phyloP scores from a whole-genome alignment of 768 basidiomycete genomes.

The Hericium coralloides region DNA sequence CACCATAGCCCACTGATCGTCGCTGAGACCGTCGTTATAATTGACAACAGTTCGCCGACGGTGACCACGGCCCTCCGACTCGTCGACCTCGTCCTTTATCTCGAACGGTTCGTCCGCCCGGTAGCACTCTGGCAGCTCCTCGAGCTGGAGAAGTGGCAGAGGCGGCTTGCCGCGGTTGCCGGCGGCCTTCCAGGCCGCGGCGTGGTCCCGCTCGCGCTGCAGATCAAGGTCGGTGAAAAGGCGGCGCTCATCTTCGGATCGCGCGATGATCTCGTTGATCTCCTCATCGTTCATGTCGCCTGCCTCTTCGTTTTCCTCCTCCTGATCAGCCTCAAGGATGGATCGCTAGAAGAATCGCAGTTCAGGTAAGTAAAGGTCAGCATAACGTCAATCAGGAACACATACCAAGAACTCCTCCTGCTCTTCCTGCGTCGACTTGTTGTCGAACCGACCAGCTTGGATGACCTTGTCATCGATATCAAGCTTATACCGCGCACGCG shows the following conservation, averaged over 20 bases:
- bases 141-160: conserved; percentile 67
- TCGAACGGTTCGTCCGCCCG: conserved; percentile 77
- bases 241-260: conserved; percentile 67
- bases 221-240: conserved; percentile 80
- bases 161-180: conserved; percentile 78
- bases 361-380: conserved; percentile 2
- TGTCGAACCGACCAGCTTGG: conserved; percentile 97
- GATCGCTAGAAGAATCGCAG: conserved; percentile 77
- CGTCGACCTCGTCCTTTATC: conserved; percentile 48
- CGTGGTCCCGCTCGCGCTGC: conserved; percentile 60
- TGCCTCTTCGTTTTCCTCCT: conserved; percentile 83
- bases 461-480: conserved; percentile 99
- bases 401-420: conserved; percentile 90
- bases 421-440: conserved; percentile 96
- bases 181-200: conserved; percentile 57
- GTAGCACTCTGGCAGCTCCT: conserved; percentile 91
- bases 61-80: conserved; percentile 75
- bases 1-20: conserved; percentile 89
- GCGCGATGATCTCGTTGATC: conserved; percentile 85
- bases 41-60: conserved; percentile 76
- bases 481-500: conserved; percentile 89
- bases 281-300: conserved; percentile 94
- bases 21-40: conserved; percentile 90
- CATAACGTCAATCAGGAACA: conserved; percentile 1
- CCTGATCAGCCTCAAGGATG: conserved; percentile 83